Conservation (phyloP, 1,284 basidiomycete genomes). For the Exobasidium rhododendri region DNA sequence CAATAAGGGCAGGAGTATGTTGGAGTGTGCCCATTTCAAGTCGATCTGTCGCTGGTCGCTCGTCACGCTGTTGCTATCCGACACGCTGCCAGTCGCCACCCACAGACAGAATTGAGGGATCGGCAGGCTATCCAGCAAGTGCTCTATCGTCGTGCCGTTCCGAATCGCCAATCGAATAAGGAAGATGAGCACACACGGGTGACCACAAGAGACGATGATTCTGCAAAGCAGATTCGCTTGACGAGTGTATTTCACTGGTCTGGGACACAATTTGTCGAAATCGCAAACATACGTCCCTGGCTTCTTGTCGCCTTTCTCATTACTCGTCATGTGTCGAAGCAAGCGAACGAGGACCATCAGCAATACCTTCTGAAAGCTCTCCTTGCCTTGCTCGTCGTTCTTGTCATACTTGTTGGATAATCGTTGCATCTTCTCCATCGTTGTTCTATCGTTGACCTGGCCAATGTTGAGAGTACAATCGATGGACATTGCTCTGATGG, state of each 20-base stretch:
- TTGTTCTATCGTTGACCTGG: background rate
- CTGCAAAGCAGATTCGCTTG: background rate
- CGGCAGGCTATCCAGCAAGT: background rate
- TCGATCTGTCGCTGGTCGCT: background rate
- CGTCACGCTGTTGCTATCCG: background rate
- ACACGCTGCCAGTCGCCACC: background rate
- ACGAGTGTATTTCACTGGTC: background rate
- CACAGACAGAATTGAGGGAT: constrained; percentile 1
- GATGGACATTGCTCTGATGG: background rate
- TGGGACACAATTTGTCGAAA: background rate
- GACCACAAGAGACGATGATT: constrained; percentile 8
- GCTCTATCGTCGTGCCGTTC: background rate
- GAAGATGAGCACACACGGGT: background rate
- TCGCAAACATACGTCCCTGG: background rate
- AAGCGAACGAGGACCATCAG: background rate
- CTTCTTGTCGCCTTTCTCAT: background rate
- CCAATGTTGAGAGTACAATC: background rate
- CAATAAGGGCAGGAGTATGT: background rate
- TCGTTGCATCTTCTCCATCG: background rate
- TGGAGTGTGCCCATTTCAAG: background rate
- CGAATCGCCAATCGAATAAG: constrained; percentile 2
- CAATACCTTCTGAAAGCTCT: background rate
- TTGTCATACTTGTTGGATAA: background rate
- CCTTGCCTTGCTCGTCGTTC: background rate
- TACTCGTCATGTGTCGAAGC: background rate